Base-by-base conservation (phyloP, 192 early-diverging fungal genomes). In the Umbelopsis sp. region DNA sequence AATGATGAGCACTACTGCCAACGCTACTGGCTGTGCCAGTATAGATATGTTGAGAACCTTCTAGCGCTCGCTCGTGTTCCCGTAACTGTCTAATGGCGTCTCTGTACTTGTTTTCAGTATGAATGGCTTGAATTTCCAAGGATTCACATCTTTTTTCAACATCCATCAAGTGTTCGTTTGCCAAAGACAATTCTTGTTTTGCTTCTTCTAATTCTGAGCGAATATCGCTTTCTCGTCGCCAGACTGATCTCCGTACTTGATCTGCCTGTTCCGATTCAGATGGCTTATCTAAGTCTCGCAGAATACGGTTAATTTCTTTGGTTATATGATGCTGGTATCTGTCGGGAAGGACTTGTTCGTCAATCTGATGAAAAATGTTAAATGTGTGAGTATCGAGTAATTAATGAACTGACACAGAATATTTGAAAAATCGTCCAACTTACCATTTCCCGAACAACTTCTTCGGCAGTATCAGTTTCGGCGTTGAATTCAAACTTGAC, bases 401-500 rank as follows among this genome's bases (percentile, higher is more conserved):
- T 14, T 6, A 44, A 17, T 53, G 21, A 38, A 24, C 20, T 36
- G 29, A 34, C 8, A 16, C 17, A 38, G 16, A 43, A 6, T 24
- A 22, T 24, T 69, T 0, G 9, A n/a, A 65, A 8, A 25, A 5
- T 25, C 7, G 4, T 14, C 22, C 31, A 24, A 45, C 71, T 62
- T 85, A 88, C 82, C 87, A 88, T 88, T 71, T 88, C 87, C 16
- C 82, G 76, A 12, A 94, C 91, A 6, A 94, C 93, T 50, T 91
- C 86, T 25, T 88, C 86, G 11, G 90, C 86, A 0, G 91, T 94
- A 66, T 94, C 93, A 3, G 88, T 82, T 51, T 80, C 82, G 67
- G 70, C 90, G 71, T 93, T 93, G 72, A 94, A 94, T 56, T 93
- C 91, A 74, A 94, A 94, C 71, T 93, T 93, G 16, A 94, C 92